Percentiles rank a stretch among this genome's conserved stretches.
Evolutionary conservation across 1,284 basidiomycete species (phyloP).

Genomic region (Mycosarcoma maydis): DNA sequence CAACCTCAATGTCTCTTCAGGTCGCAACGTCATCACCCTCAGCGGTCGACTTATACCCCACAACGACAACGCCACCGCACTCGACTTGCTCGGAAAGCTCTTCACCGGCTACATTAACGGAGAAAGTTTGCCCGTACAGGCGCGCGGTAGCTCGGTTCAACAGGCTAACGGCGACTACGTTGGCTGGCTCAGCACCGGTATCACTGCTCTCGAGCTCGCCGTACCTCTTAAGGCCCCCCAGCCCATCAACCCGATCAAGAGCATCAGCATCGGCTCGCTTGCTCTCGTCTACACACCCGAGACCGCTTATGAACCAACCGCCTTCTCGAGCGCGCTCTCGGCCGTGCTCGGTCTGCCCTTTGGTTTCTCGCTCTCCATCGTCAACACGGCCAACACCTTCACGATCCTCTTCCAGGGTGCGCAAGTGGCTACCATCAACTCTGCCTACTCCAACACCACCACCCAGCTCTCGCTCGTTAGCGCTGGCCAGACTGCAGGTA

Average conservation of each 20-base stretch:
- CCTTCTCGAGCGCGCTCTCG: slow-evolving; percentile 73
- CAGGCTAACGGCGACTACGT: slow-evolving; percentile 73
- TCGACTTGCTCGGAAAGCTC: slow-evolving; percentile 73
- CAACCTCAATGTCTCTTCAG: slow-evolving; percentile 65
- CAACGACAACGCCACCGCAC: slow-evolving; percentile 69
- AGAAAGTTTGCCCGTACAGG: slow-evolving; percentile 73
- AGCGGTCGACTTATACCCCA: slow-evolving; percentile 74
- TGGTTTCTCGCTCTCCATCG: slow-evolving; percentile 77
- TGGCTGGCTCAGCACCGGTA: slow-evolving; percentile 76
- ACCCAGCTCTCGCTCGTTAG: slow-evolving; percentile 50
- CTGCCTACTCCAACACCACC: slow-evolving; percentile 33
- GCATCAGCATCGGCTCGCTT: slow-evolving; percentile 75
- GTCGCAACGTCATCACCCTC: slow-evolving; percentile 75
- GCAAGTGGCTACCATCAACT: slow-evolving; percentile 71
- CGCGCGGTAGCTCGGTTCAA: slow-evolving; percentile 72
- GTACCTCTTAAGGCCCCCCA: slow-evolving; percentile 73
- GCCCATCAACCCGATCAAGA: slow-evolving; percentile 76
- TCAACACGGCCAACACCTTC: slow-evolving; percentile 74
- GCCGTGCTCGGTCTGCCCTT: slow-evolving; percentile 78
- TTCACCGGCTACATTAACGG: slow-evolving; percentile 81
- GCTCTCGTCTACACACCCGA: slow-evolving; percentile 73
- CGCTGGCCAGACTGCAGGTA: slow-evolving; percentile 74
- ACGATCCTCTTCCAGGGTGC: slow-evolving; percentile 73
- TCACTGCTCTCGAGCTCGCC: slow-evolving; percentile 74
- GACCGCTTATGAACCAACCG: slow-evolving; percentile 74